Conservation (phyloP, 805 yeast genomes). For the Ogataea dorogensis region DNA sequence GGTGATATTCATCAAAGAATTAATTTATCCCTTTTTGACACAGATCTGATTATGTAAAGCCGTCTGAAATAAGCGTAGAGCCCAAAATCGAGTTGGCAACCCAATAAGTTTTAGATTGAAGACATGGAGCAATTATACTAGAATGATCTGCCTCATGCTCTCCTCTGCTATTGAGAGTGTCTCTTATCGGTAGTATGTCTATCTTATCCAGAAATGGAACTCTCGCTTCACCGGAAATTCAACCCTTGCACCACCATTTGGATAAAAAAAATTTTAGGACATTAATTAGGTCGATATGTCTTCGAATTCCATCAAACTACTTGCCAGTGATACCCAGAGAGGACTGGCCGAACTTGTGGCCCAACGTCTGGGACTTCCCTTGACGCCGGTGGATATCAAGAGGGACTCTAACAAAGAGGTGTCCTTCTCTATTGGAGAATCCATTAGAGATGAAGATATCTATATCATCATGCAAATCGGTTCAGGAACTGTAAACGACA, state of each 20-base stretch:
- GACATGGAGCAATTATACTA: not conserved
- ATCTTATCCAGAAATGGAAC: constrained; percentile 1
- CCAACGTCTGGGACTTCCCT: constrained; percentile 49
- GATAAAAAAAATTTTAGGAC: constrained; percentile 7
- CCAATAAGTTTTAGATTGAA: not conserved
- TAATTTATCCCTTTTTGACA: constrained; percentile 6
- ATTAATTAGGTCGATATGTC: constrained; percentile 45
- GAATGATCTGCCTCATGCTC: not conserved
- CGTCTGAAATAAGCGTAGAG: no score
- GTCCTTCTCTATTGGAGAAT: constrained; percentile 73
- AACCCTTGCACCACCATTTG: constrained; percentile 10
- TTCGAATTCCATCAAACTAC: constrained; percentile 64
- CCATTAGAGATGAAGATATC: constrained; percentile 82
- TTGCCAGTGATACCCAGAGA: constrained; percentile 67
- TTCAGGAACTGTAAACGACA: constrained; percentile 73
- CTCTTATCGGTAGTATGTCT: not conserved
- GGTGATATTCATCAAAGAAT: constrained; percentile 2
- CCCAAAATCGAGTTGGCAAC: no score
- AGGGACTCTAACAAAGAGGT: constrained; percentile 73
- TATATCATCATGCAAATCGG: constrained; percentile 79
- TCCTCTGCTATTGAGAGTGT: not conserved
- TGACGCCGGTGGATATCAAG: constrained; percentile 62
- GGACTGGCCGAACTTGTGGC: constrained; percentile 71
- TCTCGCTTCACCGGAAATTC: constrained; percentile 8
- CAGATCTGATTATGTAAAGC: constrained; percentile 8